Evolutionary conservation across 2,329 filamentous ascomycete genomes (phyloP), one percentile per base, ranked within the genome.

Genomic region (Claviceps sp.): DNA sequence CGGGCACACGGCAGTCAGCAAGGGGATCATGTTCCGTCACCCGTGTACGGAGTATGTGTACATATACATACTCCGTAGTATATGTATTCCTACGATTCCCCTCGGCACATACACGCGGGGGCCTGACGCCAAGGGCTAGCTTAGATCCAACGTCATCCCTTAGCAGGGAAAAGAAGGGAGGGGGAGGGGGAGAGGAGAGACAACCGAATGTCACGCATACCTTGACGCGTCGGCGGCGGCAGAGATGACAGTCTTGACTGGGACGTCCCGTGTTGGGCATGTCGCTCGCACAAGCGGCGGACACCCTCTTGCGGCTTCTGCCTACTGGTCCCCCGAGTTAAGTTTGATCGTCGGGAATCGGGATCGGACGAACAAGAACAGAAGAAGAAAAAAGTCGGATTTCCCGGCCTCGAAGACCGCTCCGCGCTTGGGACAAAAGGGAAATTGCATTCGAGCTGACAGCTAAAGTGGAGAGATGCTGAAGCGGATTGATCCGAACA

Each of bases 261-360:
- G 68, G 69, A 54, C 62, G 65, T 37, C 69, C 69, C 24, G 62
- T 70, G 58, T 71, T 71, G 37, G 69, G 69, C 69, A 71, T 71
- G 50, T 41, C 54, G 51, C 26, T 24, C 16, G 16, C 16, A 4
- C 43, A 30, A 5, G 13, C 22, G 22, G 22, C 14, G 26, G 26
- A 8, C 26, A 30, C 26, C 26, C 26, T 30, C 26, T 30, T 30
- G 26, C 26, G 26, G 26, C 7, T 30, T 30, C 26, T 30, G 26
- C 26, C 26, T 30, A 30, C 7, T 30, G 8, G 7, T 24, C 26
- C 26, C 26, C 26, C 26, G 8, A 30, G 26, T 10, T 30, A 30
- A 30, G 26, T 8, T 8, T 30, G 26, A 30, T 30, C 26, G 26
- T 30, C 26, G 7, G 26, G 26, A 30, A 7, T 30, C 26, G 7